A percentile compares a stretch with the other conserved stretches of the same genome.
Evolutionary conservation across 768 basidiomycete genomes (phyloP).

Genomic region (Mycena latifolia): DNA sequence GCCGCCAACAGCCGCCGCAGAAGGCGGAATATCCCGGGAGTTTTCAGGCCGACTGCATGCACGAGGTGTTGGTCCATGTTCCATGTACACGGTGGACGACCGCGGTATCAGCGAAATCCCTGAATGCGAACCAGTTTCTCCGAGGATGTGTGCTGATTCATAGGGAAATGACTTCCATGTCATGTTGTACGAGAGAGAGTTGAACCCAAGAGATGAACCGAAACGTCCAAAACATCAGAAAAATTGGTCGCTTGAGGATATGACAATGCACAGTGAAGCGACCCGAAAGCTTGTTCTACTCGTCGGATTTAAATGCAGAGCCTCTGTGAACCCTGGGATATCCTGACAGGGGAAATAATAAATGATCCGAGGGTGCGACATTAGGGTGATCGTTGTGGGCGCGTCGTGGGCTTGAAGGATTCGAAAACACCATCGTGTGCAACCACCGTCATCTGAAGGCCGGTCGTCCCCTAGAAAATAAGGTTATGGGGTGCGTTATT

Average conservation of each 20-base stretch:
- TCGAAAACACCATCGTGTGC: too few species aligned
- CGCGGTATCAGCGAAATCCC: neutral
- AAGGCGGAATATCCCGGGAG: neutral
- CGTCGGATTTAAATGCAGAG: too few species aligned
- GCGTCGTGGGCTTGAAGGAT: neutral
- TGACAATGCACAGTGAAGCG: neutral
- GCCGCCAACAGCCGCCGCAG: neutral
- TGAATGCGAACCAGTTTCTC: neutral
- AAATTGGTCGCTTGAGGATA: neutral
- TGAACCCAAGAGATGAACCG: neutral
- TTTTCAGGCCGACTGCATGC: neutral
- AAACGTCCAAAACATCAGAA: neutral
- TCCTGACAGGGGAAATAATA: neutral
- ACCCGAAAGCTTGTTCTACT: neutral
- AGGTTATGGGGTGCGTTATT: too few species aligned
- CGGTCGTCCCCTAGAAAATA: too few species aligned
- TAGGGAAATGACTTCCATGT: neutral
- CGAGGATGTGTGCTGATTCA: neutral
- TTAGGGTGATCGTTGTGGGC: conserved; percentile 1
- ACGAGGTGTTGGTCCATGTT: conserved; percentile 1
- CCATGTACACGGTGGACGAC: neutral
- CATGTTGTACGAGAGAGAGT: neutral
- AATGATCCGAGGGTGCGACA: conserved; percentile 7
- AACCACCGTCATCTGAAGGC: too few species aligned
- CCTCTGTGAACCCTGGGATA: neutral